Conservation (phyloP, 768 basidiomycete species). For the Amanita thiersii region DNA sequence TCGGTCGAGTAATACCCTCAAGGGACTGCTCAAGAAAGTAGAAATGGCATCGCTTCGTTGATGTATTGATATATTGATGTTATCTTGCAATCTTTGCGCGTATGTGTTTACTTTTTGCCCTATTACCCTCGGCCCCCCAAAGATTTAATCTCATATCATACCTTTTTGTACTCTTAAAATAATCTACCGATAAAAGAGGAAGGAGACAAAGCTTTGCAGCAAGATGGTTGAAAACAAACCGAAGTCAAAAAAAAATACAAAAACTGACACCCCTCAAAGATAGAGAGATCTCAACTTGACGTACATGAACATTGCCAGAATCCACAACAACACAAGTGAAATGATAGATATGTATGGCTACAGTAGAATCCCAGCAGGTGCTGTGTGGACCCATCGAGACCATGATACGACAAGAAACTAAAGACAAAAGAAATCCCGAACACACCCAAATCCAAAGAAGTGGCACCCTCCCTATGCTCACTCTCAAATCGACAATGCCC, state of each 20-base stretch:
- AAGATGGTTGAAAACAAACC: no score
- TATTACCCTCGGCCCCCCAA: no score
- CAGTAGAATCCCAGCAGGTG: conserved; percentile 10
- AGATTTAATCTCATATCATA: no score
- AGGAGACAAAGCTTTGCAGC: no score
- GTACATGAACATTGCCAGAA: conserved; percentile 22
- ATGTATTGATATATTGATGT: conserved; percentile 6
- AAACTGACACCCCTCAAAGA: no score
- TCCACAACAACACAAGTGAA: conserved; percentile 27
- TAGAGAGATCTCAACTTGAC: not conserved
- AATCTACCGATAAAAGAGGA: no score
- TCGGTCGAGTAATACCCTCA: conserved; percentile 72
- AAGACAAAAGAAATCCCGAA: conserved; percentile 1
- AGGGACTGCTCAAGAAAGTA: conserved; percentile 78
- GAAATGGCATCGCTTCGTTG: conserved; percentile 42
- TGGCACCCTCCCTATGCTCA: no score
- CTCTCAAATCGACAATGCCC: no score
- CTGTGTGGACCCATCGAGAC: conserved; percentile 11
- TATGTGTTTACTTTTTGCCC: no score
- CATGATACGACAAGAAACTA: conserved; percentile 8
- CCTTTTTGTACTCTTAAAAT: no score
- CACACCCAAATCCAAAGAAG: conserved; percentile 6
- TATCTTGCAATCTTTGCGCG: not conserved
- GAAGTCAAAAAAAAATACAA: no score
- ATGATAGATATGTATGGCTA: conserved; percentile 10